Percentiles rank a stretch among this genome's conserved stretches.
Conservation (phyloP, 1,284 basidiomycete species). For the Leucoagaricus sp. region DNA sequence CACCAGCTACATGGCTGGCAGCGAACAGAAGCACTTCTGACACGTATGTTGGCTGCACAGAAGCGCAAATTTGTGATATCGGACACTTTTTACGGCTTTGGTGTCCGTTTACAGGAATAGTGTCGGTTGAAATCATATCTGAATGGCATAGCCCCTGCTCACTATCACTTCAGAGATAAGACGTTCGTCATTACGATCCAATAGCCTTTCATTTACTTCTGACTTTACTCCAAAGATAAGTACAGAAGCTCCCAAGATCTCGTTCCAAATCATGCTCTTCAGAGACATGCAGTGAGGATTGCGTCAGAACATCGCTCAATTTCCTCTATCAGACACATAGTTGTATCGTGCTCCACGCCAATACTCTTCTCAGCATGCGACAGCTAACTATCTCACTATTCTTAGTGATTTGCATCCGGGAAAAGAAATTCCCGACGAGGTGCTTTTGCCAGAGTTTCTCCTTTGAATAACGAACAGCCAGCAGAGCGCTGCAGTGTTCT, state of each 20-base stretch:
- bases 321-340: neutral
- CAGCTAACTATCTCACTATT: neutral
- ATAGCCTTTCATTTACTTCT: neutral
- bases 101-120: neutral
- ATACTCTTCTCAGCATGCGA: neutral
- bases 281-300: neutral
- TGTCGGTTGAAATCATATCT: neutral
- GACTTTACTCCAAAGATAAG: neutral
- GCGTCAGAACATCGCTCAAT: neutral
- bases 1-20: neutral
- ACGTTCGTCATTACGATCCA: neutral
- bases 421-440: neutral
- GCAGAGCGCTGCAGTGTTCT: neutral
- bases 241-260: neutral
- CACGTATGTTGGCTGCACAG: neutral
- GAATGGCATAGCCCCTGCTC: too few relatives aligned
- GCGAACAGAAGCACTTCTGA: neutral
- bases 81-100: neutral
- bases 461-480: neutral
- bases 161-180: neutral
- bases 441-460: constrained; percentile 1
- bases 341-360: neutral
- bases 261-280: neutral
- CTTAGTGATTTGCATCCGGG: neutral
- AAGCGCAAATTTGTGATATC: neutral